A percentile compares a stretch with the other conserved stretches of the same genome.
Evolutionary conservation across 495 filamentous ascomycete species (phyloP).

Genomic region (Tuber indicum): DNA sequence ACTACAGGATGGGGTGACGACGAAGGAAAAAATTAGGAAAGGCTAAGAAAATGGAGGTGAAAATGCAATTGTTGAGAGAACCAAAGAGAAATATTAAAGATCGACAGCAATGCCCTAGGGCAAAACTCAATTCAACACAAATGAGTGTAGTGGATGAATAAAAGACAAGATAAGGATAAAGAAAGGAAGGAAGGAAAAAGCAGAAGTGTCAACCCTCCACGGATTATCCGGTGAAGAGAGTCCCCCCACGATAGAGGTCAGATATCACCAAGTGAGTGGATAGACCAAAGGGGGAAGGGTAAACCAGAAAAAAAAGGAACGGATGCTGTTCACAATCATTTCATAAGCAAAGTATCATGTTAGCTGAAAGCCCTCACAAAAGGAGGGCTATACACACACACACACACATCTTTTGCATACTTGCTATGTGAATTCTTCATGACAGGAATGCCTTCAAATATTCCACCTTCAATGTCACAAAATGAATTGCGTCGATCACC

Average conservation of each 20-base stretch:
- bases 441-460: not conserved
- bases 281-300: constrained; percentile 8
- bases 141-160: not conserved
- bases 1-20: constrained; percentile 8
- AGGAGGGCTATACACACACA: not conserved
- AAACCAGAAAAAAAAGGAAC: constrained; percentile 7
- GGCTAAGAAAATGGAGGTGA: constrained; percentile 1
- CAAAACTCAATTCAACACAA: constrained; percentile 17
- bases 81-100: constrained; percentile 18
- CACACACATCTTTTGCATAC: not conserved
- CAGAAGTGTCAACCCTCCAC: not conserved
- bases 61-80: constrained; percentile 4
- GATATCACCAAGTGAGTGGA: constrained; percentile 4
- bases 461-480: not conserved
- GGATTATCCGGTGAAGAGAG: not conserved
- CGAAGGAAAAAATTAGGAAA: constrained; percentile 12
- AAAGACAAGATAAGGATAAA: not conserved
- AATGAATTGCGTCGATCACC: constrained; percentile 30
- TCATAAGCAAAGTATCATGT: not conserved
- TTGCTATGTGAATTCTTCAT: not conserved
- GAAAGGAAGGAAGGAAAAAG: constrained; percentile 19
- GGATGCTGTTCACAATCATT: not conserved
- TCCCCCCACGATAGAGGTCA: not conserved
- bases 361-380: not conserved
- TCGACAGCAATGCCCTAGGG: constrained; percentile 10